Conservation (phyloP, 441 rosid genomes). For the Gossypium schwendimanii region DNA sequence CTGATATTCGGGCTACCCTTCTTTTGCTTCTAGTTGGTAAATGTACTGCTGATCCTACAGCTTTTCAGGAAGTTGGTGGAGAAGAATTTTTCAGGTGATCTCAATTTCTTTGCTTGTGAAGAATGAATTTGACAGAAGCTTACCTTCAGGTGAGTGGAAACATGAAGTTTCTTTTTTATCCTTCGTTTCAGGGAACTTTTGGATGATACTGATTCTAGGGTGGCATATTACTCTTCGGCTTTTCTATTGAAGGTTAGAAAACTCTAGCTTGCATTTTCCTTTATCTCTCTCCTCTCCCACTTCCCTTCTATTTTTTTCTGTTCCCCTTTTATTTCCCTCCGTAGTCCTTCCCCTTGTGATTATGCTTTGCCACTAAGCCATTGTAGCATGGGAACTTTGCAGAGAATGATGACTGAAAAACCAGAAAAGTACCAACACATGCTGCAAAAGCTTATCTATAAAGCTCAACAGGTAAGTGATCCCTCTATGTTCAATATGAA, state of each 20-base stretch:
- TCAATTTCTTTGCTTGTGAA: conserved; percentile 9
- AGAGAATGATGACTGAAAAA: conserved; percentile 98
- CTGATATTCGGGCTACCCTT: conserved; percentile 92
- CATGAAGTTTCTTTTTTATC: conserved; percentile 6
- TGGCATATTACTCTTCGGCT: conserved; percentile 94
- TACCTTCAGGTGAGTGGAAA: conserved; percentile 1
- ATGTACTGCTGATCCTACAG: conserved; percentile 87
- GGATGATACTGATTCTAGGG: conserved; percentile 96
- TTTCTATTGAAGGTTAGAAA: conserved; percentile 89
- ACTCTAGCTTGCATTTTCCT: conserved; percentile 5
- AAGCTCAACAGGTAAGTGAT: conserved; percentile 83
- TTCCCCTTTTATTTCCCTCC: neutral
- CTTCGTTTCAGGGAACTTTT: conserved; percentile 65
- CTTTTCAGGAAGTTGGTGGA: conserved; percentile 87
- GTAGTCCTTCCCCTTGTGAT: neutral
- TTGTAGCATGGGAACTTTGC: conserved; percentile 21
- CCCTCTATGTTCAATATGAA: conserved; percentile 5
- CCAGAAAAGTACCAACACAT: conserved; percentile 92
- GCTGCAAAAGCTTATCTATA: conserved; percentile 92
- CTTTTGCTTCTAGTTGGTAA: conserved; percentile 87
- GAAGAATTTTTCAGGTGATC: conserved; percentile 88
- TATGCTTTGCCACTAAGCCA: conserved; percentile 19
- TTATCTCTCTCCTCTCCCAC: neutral
- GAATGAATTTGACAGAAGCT: conserved; percentile 11
- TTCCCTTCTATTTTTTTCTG: neutral